A percentile compares a stretch with the other conserved stretches of the same genome.
These are phyloP conservation scores for Helicostylum pulchrum DNA, from an alignment of 192 early-diverging fungal species.

Conservation along the genomic window DNA sequence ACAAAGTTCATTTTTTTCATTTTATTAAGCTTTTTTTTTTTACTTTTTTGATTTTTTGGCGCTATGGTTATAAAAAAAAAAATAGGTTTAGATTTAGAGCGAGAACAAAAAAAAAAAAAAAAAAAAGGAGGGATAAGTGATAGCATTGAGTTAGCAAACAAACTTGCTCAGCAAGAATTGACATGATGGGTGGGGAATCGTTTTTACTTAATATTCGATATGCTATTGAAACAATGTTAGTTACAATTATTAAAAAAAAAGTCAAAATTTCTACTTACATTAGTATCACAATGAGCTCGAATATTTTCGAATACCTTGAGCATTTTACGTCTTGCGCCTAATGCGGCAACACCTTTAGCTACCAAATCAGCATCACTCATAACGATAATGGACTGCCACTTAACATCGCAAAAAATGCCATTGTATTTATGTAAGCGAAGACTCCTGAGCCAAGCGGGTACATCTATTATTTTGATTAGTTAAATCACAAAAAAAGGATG, in stretches of 20 bases:
- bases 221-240: constrained; percentile 2
- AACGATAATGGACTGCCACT: constrained; percentile 88
- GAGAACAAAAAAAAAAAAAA: too few species aligned
- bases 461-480: constrained; percentile 50
- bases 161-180: too few species aligned
- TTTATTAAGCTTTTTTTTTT: too few species aligned
- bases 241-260: not conserved
- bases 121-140: too few species aligned
- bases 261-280: constrained; percentile 25
- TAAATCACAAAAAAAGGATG: not conserved
- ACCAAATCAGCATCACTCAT: constrained; percentile 80
- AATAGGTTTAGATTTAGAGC: too few species aligned
- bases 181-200: too few species aligned
- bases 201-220: constrained; percentile 7
- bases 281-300: constrained; percentile 32
- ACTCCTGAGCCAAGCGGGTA: constrained; percentile 88
- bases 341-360: constrained; percentile 82
- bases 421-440: constrained; percentile 97
- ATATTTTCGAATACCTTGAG: constrained; percentile 93
- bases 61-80: too few species aligned
- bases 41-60: too few species aligned
- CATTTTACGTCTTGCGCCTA: constrained; percentile 95
- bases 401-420: constrained; percentile 76
- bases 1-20: too few species aligned
- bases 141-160: too few species aligned